Base-by-base conservation (phyloP, 345 rosid genomes). In the Psidium friedrichsthalianum region DNA sequence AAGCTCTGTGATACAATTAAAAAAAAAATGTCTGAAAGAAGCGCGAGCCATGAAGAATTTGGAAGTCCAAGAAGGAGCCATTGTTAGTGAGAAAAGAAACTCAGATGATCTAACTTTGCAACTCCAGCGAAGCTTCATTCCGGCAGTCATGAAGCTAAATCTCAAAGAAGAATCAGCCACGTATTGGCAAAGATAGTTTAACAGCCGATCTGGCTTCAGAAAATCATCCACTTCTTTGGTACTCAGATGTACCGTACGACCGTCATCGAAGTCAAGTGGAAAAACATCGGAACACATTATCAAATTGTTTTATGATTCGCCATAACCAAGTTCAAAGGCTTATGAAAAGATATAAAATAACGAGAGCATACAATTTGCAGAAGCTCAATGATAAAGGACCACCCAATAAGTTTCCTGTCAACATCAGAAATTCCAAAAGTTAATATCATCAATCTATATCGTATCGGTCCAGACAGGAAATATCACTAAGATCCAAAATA, bases 171-270 rank as follows among this genome's bases (percentile, higher is more conserved):
- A 61, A 61, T 27, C 2, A 1, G 40, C 36, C 14, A 0, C 18
- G 9, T 27, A n/a, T 59, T n/a, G 69, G 69, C 18, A 59, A 59
- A 27, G 36, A 12, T 9, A 27, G 36, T 14, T 14, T 13, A 14
- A 6, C 21, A 15, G 21, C 42, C 1, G 1, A 29, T 29, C 42
- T 61, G 42, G 11, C 42, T 61, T 15, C 5, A 0, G 21, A 61
- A 61, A 29, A 29, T 61, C 42, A 29, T 11, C 74, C 42, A 15
- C 74, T 29, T 29, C 42, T 0, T 7, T 29, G 74, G 74, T 3
- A 29, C 18, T 27, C 0, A 1, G 1, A 9, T 5, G 32, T 2
- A 58, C 0, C 18, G 0, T 58, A 1, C 0, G 0, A 56, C 59
- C 24, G 14, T 0, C 59, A 56, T 24, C 0, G 59, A 10, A 56